These are phyloP conservation scores for Aspergillus fumigatus DNA, from an alignment of 2,329 filamentous ascomycete genomes.

Conservation along the genomic window DNA sequence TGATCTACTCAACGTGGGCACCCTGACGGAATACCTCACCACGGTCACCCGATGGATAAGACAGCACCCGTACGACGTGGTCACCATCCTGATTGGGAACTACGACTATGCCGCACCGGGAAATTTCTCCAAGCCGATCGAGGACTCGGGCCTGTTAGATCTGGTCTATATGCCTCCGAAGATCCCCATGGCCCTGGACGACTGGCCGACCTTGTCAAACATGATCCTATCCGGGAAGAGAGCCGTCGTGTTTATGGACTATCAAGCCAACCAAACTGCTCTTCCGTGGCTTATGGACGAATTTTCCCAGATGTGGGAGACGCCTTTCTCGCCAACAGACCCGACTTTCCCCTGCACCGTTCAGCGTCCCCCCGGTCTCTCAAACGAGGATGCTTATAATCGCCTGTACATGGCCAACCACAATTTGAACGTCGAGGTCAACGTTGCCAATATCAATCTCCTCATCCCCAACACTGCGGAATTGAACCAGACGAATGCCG, in stretches of 20 bases:
- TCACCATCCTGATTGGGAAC: slow-evolving; percentile 83
- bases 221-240: slow-evolving; percentile 69
- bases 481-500: slow-evolving; percentile 68
- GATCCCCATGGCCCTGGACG: slow-evolving; percentile 63
- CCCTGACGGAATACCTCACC: slow-evolving; percentile 68
- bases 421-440: slow-evolving; percentile 78
- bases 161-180: slow-evolving; percentile 70
- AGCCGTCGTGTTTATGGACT: slow-evolving; percentile 79
- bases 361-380: slow-evolving; percentile 68
- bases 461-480: slow-evolving; percentile 68
- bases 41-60: slow-evolving; percentile 69
- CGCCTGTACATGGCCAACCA: slow-evolving; percentile 83
- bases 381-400: slow-evolving; percentile 49
- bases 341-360: slow-evolving; percentile 70
- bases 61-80: slow-evolving; percentile 75
- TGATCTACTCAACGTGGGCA: slow-evolving; percentile 74
- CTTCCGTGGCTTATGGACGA: slow-evolving; percentile 84
- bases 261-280: slow-evolving; percentile 70
- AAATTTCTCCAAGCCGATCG: slow-evolving; percentile 64
- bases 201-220: slow-evolving; percentile 78
- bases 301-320: slow-evolving; percentile 87
- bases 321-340: slow-evolving; percentile 71
- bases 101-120: slow-evolving; percentile 65
- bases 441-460: slow-evolving; percentile 58
- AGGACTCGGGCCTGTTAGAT: slow-evolving; percentile 65